phyloP scores from a whole-genome alignment of 352 stramenopile species.

The Phytophthora quininea region DNA sequence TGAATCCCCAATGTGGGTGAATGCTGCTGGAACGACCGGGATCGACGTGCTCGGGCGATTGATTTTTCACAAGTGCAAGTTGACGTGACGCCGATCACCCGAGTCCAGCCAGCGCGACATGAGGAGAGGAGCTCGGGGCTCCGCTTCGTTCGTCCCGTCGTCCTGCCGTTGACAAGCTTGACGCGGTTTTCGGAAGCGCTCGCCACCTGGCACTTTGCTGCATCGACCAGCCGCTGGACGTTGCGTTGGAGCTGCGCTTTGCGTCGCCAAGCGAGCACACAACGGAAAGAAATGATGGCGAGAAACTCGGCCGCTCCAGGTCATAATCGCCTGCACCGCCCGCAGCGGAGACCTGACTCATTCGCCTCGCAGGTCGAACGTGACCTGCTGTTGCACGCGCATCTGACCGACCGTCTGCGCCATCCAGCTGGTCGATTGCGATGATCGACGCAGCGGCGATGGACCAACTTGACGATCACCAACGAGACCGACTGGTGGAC shows the following conservation, averaged over 20 bases:
- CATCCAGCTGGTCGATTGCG: background rate
- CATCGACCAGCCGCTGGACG: background rate
- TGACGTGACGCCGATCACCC: slow-evolving; percentile 21
- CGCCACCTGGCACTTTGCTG: slow-evolving; percentile 18
- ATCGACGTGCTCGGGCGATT: background rate
- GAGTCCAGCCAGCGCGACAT: slow-evolving; percentile 6
- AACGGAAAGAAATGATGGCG: background rate
- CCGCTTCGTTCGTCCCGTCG: slow-evolving; percentile 26
- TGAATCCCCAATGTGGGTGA: slow-evolving; percentile 4
- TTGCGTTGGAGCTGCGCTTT: too few relatives aligned
- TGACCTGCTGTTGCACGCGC: background rate
- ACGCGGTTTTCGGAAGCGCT: slow-evolving; percentile 9
- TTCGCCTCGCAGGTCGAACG: slow-evolving; percentile 1
- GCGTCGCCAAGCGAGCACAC: background rate
- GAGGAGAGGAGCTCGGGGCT: slow-evolving; percentile 22
- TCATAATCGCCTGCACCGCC: background rate
- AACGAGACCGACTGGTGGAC: background rate
- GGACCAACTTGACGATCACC: background rate
- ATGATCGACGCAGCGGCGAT: background rate
- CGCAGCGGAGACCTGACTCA: background rate
- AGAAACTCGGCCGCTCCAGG: background rate
- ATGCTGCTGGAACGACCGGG: too few relatives aligned
- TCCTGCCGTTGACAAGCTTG: slow-evolving; percentile 21
- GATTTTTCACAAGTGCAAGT: slow-evolving; percentile 31
- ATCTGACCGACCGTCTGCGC: background rate